Conservation (phyloP, 2,329 filamentous ascomycete species). For the Exophiala sp. region DNA sequence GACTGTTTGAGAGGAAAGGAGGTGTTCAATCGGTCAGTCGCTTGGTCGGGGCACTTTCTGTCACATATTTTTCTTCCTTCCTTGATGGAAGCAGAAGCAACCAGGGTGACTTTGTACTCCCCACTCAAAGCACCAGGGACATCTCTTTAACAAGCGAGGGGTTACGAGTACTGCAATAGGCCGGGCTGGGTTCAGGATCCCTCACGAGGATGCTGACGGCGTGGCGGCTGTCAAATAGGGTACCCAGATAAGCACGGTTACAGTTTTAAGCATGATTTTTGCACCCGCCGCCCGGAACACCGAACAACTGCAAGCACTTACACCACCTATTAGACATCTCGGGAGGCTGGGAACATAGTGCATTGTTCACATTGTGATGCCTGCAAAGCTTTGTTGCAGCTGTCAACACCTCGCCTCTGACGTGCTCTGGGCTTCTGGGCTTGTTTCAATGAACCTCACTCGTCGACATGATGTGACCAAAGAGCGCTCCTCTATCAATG, state of each 20-base stretch:
- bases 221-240: too few relatives aligned
- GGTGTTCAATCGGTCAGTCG: background rate
- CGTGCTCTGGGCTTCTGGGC: background rate
- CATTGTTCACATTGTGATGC: background rate
- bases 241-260: too few relatives aligned
- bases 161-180: too few relatives aligned
- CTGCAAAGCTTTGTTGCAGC: background rate
- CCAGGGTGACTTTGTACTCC: background rate
- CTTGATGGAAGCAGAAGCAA: background rate
- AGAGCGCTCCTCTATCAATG: background rate
- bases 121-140: too few relatives aligned
- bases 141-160: too few relatives aligned
- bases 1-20: constrained; percentile 3
- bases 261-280: too few relatives aligned
- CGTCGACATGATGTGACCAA: constrained; percentile 16
- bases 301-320: background rate
- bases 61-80: background rate
- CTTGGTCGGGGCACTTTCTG: background rate
- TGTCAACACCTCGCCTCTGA: background rate
- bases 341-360: background rate
- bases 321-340: background rate
- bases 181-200: too few relatives aligned
- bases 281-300: too few relatives aligned
- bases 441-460: constrained; percentile 13
- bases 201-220: too few relatives aligned